Conservation (phyloP, 148 eudicot genomes). For the Cornus kousa region DNA sequence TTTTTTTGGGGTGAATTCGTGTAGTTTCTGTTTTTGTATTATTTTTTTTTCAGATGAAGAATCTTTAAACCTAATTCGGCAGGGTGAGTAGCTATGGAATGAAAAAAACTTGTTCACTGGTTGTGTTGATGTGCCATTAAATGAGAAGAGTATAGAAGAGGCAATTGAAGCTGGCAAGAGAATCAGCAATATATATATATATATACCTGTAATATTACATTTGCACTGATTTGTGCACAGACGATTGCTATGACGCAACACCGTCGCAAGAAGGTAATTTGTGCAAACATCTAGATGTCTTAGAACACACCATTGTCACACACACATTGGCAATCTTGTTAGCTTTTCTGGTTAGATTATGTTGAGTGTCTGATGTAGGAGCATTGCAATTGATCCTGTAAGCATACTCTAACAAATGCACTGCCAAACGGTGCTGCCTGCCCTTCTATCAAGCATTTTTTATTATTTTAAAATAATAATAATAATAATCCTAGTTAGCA, state of each 20-base stretch:
- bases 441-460: neutral
- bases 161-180: slow-evolving; percentile 96
- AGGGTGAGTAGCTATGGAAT: slow-evolving; percentile 97
- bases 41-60: slow-evolving; percentile 61
- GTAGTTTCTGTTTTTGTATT: slow-evolving; percentile 4
- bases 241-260: slow-evolving; percentile 99
- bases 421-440: neutral
- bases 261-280: slow-evolving; percentile 82
- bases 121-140: slow-evolving; percentile 92
- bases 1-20: neutral
- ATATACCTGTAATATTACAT: slow-evolving; percentile 91
- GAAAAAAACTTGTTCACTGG: slow-evolving; percentile 97
- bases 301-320: neutral
- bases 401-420: slow-evolving; percentile 24
- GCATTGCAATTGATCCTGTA: too few relatives aligned
- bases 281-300: neutral
- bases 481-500: too few relatives aligned
- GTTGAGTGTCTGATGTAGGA: neutral
- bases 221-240: slow-evolving; percentile 91
- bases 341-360: neutral
- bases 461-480: too few relatives aligned
- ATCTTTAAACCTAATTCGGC: slow-evolving; percentile 81
- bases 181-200: slow-evolving; percentile 50
- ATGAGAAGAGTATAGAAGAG: slow-evolving; percentile 89
- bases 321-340: neutral